Conservation (phyloP, 352 stramenopile genomes). For the Pythium insidiosum region DNA sequence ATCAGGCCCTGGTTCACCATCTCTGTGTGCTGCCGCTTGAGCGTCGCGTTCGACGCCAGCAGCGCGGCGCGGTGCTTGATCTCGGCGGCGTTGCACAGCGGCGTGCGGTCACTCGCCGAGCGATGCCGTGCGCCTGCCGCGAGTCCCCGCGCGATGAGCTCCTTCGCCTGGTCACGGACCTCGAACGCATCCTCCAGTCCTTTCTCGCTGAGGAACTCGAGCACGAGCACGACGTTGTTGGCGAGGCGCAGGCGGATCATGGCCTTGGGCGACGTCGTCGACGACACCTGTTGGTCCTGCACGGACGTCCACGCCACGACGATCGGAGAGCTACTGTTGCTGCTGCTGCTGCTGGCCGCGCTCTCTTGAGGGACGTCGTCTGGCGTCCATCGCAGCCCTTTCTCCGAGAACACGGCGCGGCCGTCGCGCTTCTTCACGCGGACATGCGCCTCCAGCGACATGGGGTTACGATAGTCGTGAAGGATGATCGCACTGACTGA, state of each 20-base stretch:
- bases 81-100: slow-evolving; percentile 64
- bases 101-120: slow-evolving; percentile 28
- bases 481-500: too few relatives aligned
- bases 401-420: slow-evolving; percentile 41
- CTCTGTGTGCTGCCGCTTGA: slow-evolving; percentile 81
- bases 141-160: slow-evolving; percentile 47
- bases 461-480: too few relatives aligned
- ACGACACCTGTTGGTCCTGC: slow-evolving; percentile 80
- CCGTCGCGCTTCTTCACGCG: slow-evolving; percentile 81
- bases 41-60: slow-evolving; percentile 57
- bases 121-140: slow-evolving; percentile 30
- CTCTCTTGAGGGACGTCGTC: slow-evolving; percentile 20
- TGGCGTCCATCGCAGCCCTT: slow-evolving; percentile 51
- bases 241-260: slow-evolving; percentile 74
- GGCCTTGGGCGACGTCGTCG: slow-evolving; percentile 55
- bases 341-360: slow-evolving; percentile 1
- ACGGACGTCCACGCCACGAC: slow-evolving; percentile 59
- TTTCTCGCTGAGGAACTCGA: slow-evolving; percentile 53
- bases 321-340: slow-evolving; percentile 24
- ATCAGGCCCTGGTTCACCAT: slow-evolving; percentile 86
- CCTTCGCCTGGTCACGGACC: slow-evolving; percentile 60
- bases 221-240: slow-evolving; percentile 53
- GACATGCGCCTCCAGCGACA: slow-evolving; percentile 36
- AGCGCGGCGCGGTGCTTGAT: slow-evolving; percentile 80
- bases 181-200: slow-evolving; percentile 61